Evolutionary conservation across 139 green algal species (phyloP), one percentile per base, ranked within the genome.

Genomic region (Chlamydomonas urium): DNA sequence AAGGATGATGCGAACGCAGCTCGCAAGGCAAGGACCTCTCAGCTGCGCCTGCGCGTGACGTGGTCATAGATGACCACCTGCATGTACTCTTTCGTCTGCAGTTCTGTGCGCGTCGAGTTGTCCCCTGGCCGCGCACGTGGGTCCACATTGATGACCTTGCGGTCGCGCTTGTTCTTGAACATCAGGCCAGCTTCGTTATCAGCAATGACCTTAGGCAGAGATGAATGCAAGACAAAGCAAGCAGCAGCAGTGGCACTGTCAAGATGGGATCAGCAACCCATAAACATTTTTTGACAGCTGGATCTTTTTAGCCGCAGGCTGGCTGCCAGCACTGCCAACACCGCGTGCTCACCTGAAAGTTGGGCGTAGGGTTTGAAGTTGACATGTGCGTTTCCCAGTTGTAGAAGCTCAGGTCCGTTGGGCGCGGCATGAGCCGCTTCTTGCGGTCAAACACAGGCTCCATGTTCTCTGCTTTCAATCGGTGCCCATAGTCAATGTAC

Each of bases 151-250:
- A 93, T 87, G 24, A 92, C 75, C 75, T 96, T 96, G 32, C 90
- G 79, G 83, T 97, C 91, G 2, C 91, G 79, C 72, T 94, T 93
- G 84, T 93, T 94, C 73, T 96, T 95, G 88, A 96, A 97, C 42
- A 93, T 50, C 57, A 96, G 73, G 1, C 92, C 91, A 0, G 75
- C 76, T 37, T 87, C 77, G 58, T 88, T 90, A 73, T 97, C 90
- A 1, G 88, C 86, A 60, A 96, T 91, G 1, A 96, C 86, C 90
- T 96, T n/a, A n/a, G n/a, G n/a, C n/a, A 77, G 29, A 17, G n/a
- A n/a, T n/a, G n/a, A n/a, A n/a, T n/a, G n/a, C n/a, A n/a, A n/a
- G n/a, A n/a, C n/a, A n/a, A n/a, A n/a, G n/a, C n/a, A n/a, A n/a
- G n/a, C n/a, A n/a, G n/a, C n/a, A n/a, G n/a, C n/a, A n/a, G n/a